phyloP scores from a whole-genome alignment of 2,329 filamentous ascomycete species.

The Beauveria asiatica region DNA sequence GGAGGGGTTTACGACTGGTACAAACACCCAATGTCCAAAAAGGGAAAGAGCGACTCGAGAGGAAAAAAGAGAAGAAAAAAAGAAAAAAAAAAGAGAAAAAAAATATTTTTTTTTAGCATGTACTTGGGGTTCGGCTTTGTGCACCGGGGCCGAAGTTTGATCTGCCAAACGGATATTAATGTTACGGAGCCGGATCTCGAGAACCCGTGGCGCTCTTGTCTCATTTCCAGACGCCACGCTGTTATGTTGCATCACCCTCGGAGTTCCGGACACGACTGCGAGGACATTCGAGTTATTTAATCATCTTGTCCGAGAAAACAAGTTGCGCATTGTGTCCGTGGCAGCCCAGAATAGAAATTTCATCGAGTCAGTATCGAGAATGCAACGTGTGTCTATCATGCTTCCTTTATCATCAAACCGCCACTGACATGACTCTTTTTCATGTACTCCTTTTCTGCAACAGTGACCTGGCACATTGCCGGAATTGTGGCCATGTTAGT shows the following conservation, averaged over 20 bases:
- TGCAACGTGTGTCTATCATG: too few species aligned
- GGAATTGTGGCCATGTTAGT: neutral
- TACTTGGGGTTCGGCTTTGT: slow-evolving; percentile 1
- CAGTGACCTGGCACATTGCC: neutral
- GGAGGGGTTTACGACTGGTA: too few species aligned
- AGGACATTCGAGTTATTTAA: too few species aligned
- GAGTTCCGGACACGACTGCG: neutral
- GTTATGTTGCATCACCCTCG: neutral
- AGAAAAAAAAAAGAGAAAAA: neutral
- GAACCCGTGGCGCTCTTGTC: neutral
- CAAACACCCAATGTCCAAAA: neutral
- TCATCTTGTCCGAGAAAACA: too few species aligned
- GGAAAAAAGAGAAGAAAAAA: neutral
- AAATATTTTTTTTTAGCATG: too few species aligned
- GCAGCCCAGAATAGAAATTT: too few species aligned
- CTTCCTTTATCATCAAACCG: too few species aligned
- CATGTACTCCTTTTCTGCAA: neutral
- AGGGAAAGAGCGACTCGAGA: neutral
- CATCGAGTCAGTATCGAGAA: too few species aligned
- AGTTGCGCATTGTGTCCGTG: too few species aligned
- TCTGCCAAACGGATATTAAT: neutral
- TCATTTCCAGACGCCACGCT: neutral
- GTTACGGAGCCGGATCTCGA: slow-evolving; percentile 1
- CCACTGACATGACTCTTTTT: neutral
- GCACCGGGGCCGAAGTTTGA: neutral